These are phyloP conservation scores for Phalaenopsis aphrodite DNA, from an alignment of 106 monocot species.

Conservation along the genomic window DNA sequence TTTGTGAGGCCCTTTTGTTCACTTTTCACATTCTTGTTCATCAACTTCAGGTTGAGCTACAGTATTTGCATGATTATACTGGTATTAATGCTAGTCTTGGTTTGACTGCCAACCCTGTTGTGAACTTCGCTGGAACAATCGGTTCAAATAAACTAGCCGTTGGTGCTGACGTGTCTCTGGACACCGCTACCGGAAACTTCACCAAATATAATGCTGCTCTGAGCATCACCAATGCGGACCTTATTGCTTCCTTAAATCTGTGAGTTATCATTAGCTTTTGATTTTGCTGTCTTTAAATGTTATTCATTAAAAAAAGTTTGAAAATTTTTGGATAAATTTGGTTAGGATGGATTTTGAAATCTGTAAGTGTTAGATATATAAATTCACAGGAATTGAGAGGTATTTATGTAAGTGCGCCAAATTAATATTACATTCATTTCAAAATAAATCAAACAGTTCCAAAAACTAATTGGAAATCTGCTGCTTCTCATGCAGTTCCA, in stretches of 20 bases:
- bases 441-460: too few relatives aligned
- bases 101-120: slow-evolving; percentile 49
- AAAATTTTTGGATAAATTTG: too few relatives aligned
- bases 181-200: slow-evolving; percentile 72
- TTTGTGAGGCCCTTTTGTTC: neutral
- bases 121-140: slow-evolving; percentile 44
- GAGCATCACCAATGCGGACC: slow-evolving; percentile 50
- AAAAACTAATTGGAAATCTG: neutral
- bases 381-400: too few relatives aligned
- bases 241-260: slow-evolving; percentile 54
- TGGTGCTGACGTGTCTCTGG: slow-evolving; percentile 71
- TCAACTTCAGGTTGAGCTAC: slow-evolving; percentile 43
- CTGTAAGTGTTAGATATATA: too few relatives aligned
- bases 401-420: too few relatives aligned
- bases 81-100: slow-evolving; percentile 58
- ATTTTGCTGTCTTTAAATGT: too few relatives aligned
- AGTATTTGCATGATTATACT: slow-evolving; percentile 67
- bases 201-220: slow-evolving; percentile 72
- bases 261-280: slow-evolving; percentile 12
- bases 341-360: too few relatives aligned
- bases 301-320: too few relatives aligned
- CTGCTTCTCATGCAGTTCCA: slow-evolving; percentile 35
- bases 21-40: neutral
- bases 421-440: too few relatives aligned
- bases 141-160: slow-evolving; percentile 35